A percentile compares a stretch with the other conserved stretches of the same genome.
Conservation (phyloP, 2,329 filamentous ascomycete genomes). For the Colletotrichum brevisporum region DNA sequence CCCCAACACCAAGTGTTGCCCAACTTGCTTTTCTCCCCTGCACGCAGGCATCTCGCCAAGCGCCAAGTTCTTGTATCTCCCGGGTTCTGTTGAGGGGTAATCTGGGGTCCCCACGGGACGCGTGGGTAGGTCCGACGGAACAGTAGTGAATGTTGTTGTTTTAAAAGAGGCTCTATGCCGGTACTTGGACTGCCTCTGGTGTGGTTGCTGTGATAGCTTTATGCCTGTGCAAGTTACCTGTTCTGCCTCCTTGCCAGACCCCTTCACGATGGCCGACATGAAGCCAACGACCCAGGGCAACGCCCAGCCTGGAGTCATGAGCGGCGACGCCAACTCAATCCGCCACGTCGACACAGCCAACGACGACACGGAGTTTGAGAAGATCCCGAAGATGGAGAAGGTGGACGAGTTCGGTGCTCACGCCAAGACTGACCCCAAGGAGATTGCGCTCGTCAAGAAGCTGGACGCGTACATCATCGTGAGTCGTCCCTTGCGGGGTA, state of each 20-base stretch:
- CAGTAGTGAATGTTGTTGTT: background rate
- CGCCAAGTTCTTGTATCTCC: background rate
- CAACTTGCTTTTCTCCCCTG: background rate
- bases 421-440: conserved; percentile 55
- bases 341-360: conserved; percentile 5
- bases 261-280: background rate
- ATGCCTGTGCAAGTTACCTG: too few relatives aligned
- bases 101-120: conserved; percentile 5
- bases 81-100: conserved; percentile 1
- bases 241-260: too few relatives aligned
- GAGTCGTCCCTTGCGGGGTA: background rate
- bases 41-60: background rate
- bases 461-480: conserved; percentile 55
- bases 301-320: background rate
- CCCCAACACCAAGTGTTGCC: background rate
- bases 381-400: conserved; percentile 40
- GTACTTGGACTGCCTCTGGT: background rate
- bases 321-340: background rate
- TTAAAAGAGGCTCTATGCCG: background rate
- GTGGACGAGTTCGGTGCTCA: conserved; percentile 55
- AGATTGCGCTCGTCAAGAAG: conserved; percentile 56
- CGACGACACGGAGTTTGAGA: conserved; percentile 12
- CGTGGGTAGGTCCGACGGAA: background rate
- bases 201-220: too few relatives aligned
- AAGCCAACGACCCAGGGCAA: background rate